These are phyloP conservation scores for Didymella keratinophila DNA, from an alignment of 2,329 filamentous ascomycete genomes.

Conservation along the genomic window DNA sequence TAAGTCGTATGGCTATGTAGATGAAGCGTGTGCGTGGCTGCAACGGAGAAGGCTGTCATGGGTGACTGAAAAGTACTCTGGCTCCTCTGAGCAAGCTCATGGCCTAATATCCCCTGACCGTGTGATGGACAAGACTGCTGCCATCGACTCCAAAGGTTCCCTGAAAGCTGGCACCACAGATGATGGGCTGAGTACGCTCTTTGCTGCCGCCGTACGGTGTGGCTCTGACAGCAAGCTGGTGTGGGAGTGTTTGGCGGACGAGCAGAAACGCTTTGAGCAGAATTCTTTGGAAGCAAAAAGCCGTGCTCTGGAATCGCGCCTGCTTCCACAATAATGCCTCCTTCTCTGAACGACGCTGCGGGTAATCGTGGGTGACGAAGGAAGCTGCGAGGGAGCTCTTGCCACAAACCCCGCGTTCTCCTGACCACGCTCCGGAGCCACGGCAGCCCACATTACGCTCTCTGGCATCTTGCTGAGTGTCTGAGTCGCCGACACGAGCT, in stretches of 20 bases:
- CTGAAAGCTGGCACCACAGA: neutral
- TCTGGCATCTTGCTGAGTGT: neutral
- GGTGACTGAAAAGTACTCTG: neutral
- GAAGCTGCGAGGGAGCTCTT: neutral
- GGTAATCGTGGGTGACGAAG: constrained; percentile 2
- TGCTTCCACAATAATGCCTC: too few species aligned
- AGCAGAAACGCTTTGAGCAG: neutral
- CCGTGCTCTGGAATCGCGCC: neutral
- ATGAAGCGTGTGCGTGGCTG: neutral
- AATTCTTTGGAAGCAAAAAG: too few species aligned
- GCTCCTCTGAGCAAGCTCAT: too few species aligned
- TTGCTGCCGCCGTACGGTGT: neutral
- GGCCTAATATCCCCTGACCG: neutral
- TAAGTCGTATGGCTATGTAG: neutral
- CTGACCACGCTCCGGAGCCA: constrained; percentile 1
- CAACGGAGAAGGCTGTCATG: neutral
- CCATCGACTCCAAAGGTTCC: neutral
- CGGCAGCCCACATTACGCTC: neutral
- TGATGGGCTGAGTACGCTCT: neutral
- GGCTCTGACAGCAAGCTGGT: neutral
- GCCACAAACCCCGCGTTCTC: constrained; percentile 10
- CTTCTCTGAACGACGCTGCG: neutral
- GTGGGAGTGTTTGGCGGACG: neutral
- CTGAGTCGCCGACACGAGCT: neutral
- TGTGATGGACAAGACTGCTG: neutral